phyloP scores from a whole-genome alignment of 805 yeast genomes.

The Ogataea ramenticola region DNA sequence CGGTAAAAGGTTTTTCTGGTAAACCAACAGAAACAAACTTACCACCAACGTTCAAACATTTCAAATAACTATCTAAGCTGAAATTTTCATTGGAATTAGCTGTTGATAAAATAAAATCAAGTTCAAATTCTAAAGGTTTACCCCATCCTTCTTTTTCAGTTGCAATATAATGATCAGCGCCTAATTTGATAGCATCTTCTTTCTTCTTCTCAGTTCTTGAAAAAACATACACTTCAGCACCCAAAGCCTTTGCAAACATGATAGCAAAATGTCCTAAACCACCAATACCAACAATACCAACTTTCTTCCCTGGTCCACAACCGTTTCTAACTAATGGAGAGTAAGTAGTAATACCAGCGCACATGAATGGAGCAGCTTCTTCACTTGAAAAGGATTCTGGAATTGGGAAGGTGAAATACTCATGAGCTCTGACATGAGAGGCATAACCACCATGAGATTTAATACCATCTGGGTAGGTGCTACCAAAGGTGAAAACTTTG shows the following conservation, averaged over 20 bases:
- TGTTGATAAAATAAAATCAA: constrained; percentile 48
- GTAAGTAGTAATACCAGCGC: constrained; percentile 72
- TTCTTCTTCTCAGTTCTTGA: constrained; percentile 44
- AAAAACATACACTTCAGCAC: constrained; percentile 55
- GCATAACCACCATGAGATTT: constrained; percentile 61
- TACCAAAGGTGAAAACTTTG: constrained; percentile 29
- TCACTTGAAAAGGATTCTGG: constrained; percentile 48
- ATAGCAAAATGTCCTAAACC: constrained; percentile 65
- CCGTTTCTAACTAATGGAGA: constrained; percentile 55
- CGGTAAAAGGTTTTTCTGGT: constrained; percentile 42
- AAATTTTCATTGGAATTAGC: constrained; percentile 45
- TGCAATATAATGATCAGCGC: constrained; percentile 49
- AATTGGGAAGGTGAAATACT: constrained; percentile 54
- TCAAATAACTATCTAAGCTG: constrained; percentile 40
- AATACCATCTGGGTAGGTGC: constrained; percentile 20
- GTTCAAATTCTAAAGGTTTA: constrained; percentile 19
- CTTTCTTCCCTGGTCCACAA: constrained; percentile 25
- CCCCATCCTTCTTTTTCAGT: constrained; percentile 35
- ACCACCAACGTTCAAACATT: constrained; percentile 49
- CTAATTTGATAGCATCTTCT: constrained; percentile 44
- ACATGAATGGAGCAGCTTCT: constrained; percentile 63
- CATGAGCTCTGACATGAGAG: constrained; percentile 57
- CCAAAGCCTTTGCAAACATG: constrained; percentile 52
- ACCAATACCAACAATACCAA: constrained; percentile 59
- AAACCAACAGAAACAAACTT: constrained; percentile 60